Conservation (phyloP, 2,329 filamentous ascomycete genomes). For the Lachnellula suecica region DNA sequence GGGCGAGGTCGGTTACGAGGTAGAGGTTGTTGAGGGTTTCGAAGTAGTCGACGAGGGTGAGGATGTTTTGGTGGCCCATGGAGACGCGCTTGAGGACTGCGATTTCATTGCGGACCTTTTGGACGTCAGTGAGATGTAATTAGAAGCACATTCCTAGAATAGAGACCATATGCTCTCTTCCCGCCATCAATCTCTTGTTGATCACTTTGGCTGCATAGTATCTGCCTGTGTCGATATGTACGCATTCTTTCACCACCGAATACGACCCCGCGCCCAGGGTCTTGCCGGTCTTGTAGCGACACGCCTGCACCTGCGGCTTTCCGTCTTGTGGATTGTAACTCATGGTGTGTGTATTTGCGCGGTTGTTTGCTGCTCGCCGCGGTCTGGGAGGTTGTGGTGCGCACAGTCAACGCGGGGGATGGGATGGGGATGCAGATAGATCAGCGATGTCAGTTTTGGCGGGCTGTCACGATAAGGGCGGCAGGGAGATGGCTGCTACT, state of each 20-base stretch:
- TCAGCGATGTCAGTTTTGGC: neutral
- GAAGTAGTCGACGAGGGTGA: slow-evolving; percentile 98
- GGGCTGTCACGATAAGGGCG: neutral
- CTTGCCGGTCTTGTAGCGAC: slow-evolving; percentile 98
- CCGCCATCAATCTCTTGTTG: slow-evolving; percentile 97
- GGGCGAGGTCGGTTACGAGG: slow-evolving; percentile 92
- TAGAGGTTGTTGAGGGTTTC: slow-evolving; percentile 99
- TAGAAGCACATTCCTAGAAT: slow-evolving; percentile 7
- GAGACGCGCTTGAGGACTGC: slow-evolving; percentile 97
- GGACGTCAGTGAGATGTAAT: slow-evolving; percentile 7
- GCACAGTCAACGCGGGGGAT: neutral
- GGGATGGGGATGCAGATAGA: too few species aligned
- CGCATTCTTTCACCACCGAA: slow-evolving; percentile 97
- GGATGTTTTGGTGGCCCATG: slow-evolving; percentile 97
- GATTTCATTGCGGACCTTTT: slow-evolving; percentile 92
- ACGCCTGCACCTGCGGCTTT: slow-evolving; percentile 69
- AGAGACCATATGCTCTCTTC: slow-evolving; percentile 92
- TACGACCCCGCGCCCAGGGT: slow-evolving; percentile 95
- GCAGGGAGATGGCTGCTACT: neutral
- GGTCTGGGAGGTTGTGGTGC: slow-evolving; percentile 1
- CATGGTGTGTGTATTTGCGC: too few species aligned
- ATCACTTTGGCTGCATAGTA: slow-evolving; percentile 99
- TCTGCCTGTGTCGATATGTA: slow-evolving; percentile 94
- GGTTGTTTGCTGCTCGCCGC: slow-evolving; percentile 1
- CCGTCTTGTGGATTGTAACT: slow-evolving; percentile 25